Conservation (phyloP, 768 basidiomycete species). For the Calocera cornea region DNA sequence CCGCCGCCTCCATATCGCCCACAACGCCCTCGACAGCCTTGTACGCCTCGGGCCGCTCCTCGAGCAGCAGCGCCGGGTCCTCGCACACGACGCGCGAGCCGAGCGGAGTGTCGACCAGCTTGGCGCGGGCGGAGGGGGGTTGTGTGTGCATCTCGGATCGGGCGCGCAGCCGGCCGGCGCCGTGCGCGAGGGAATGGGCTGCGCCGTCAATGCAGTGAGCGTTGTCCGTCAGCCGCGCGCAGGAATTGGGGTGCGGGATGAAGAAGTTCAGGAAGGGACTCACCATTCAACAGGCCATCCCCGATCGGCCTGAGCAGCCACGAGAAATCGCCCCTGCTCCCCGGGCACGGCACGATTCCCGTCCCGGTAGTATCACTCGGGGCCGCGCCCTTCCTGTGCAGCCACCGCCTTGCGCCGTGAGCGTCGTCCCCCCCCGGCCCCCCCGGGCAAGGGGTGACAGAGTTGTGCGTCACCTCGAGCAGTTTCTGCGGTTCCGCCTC, state of each 20-base stretch:
- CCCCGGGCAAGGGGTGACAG: conserved; percentile 20
- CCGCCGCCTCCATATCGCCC: conserved; percentile 25
- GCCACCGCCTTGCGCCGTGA: conserved; percentile 20
- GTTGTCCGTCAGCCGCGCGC: too few relatives aligned
- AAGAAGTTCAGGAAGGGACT: too few relatives aligned
- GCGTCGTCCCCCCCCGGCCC: too few relatives aligned
- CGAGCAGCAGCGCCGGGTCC: conserved; percentile 27
- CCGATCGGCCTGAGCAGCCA: conserved; percentile 27
- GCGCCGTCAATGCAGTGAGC: too few relatives aligned
- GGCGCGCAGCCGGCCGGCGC: conserved; percentile 28
- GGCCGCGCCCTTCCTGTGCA: conserved; percentile 31
- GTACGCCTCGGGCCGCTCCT: conserved; percentile 31
- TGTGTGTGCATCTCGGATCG: conserved; percentile 25
- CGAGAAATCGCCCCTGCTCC: conserved; percentile 29
- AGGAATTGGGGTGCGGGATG: too few relatives aligned
- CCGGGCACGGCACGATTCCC: conserved; percentile 28
- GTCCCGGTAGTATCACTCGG: conserved; percentile 27
- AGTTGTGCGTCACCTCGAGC: conserved; percentile 30
- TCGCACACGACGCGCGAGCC: conserved; percentile 29
- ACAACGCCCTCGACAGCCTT: conserved; percentile 28
- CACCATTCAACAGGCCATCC: conserved; percentile 28
- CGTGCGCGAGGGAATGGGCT: conserved; percentile 30
- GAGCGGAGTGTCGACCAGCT: conserved; percentile 24
- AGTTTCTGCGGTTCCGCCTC: conserved; percentile 25
- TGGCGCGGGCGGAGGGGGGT: conserved; percentile 22